A percentile compares a stretch with the other conserved stretches of the same genome.
Conservation (phyloP, 495 filamentous ascomycete genomes). For the Penicillium alfredii region DNA sequence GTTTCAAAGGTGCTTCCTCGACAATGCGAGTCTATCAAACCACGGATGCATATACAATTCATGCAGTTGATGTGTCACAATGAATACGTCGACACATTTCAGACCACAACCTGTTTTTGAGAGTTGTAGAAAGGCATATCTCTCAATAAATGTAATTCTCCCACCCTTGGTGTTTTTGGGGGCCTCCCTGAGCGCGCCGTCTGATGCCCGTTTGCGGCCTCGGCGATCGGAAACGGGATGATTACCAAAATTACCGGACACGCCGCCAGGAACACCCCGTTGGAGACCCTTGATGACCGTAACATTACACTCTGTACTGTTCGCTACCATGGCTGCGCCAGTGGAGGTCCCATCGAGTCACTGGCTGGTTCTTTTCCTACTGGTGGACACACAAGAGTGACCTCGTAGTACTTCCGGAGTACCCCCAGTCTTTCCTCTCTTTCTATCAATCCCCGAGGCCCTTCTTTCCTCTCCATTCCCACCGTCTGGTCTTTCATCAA, state of each 20-base stretch:
- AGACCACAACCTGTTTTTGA: too few relatives aligned
- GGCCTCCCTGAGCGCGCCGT: too few relatives aligned
- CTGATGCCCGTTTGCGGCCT: conserved; percentile 17
- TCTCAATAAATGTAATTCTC: too few relatives aligned
- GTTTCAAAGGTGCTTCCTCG: too few relatives aligned
- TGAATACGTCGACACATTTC: too few relatives aligned
- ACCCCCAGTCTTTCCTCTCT: conserved; percentile 13
- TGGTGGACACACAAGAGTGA: conserved; percentile 22
- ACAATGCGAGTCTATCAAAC: too few relatives aligned
- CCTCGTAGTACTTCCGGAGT: conserved; percentile 13
- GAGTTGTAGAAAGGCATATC: too few relatives aligned
- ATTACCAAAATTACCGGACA: conserved; percentile 14
- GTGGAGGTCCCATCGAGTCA: conserved; percentile 5
- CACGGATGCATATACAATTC: too few relatives aligned
- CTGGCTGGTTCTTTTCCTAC: conserved; percentile 11
- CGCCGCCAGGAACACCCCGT: too few relatives aligned
- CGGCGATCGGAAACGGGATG: conserved; percentile 6
- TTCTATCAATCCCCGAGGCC: too few relatives aligned
- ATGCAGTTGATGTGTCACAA: conserved; percentile 1
- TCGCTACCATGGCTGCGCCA: conserved; percentile 5
- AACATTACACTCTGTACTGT: conserved; percentile 13
- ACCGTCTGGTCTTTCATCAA: conserved; percentile 24
- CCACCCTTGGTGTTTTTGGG: too few relatives aligned
- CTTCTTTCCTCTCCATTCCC: conserved; percentile 22
- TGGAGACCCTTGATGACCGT: too few relatives aligned